A percentile compares a stretch with the other conserved stretches of the same genome.
Conservation (phyloP, 495 filamentous ascomycete genomes). For the Penicillium canariense region DNA sequence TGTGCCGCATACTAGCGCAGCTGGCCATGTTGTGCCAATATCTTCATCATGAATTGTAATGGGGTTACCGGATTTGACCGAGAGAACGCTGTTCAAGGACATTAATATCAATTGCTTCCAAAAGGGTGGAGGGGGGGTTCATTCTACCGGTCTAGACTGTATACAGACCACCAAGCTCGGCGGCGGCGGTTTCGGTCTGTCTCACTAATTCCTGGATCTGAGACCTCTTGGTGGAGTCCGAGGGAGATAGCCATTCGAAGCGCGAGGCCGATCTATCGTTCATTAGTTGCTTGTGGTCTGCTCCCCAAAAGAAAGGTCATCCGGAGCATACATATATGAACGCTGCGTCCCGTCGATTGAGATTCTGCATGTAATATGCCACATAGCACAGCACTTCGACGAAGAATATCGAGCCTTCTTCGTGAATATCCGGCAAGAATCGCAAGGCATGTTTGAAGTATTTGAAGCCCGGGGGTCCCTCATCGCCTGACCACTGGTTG, state of each 20-base stretch:
- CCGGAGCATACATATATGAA: slow-evolving; percentile 39
- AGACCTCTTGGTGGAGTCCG: slow-evolving; percentile 50
- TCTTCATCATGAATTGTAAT: slow-evolving; percentile 51
- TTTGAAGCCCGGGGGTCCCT: slow-evolving; percentile 49
- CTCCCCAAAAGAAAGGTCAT: neutral
- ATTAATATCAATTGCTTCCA: neutral
- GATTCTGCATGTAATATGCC: slow-evolving; percentile 53
- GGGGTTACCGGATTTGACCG: slow-evolving; percentile 50
- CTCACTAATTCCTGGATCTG: slow-evolving; percentile 29
- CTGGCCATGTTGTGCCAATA: slow-evolving; percentile 43
- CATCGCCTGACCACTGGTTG: slow-evolving; percentile 49
- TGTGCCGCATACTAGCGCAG: slow-evolving; percentile 21
- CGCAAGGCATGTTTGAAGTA: slow-evolving; percentile 49
- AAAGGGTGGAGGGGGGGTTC: neutral
- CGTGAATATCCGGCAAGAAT: slow-evolving; percentile 49
- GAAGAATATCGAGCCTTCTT: slow-evolving; percentile 49
- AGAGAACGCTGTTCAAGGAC: slow-evolving; percentile 29
- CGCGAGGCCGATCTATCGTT: slow-evolving; percentile 43
- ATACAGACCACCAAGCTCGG: slow-evolving; percentile 53
- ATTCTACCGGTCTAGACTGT: slow-evolving; percentile 45
- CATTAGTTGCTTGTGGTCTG: neutral
- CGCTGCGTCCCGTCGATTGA: slow-evolving; percentile 49
- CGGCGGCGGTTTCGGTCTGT: slow-evolving; percentile 43
- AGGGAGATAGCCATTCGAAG: slow-evolving; percentile 52
- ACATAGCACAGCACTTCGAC: slow-evolving; percentile 51